Percentiles rank a stretch among this genome's conserved stretches.
Evolutionary conservation across 768 basidiomycete species (phyloP).

Genomic region (Trametes villosa): DNA sequence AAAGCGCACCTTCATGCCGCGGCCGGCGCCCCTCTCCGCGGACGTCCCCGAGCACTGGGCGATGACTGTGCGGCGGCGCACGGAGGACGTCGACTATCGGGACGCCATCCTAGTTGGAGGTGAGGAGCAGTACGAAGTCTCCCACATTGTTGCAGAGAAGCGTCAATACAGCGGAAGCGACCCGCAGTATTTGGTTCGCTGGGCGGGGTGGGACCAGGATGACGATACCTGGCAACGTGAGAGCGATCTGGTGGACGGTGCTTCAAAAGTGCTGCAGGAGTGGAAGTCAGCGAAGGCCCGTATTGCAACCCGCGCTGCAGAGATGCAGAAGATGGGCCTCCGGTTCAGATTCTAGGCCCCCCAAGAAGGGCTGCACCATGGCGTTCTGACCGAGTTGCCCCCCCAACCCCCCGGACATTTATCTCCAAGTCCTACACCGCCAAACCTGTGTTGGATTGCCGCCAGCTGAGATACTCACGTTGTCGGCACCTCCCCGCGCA

Average conservation of each 20-base stretch:
- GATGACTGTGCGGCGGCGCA: constrained; percentile 6
- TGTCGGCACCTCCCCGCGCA: too few species aligned
- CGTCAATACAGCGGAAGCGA: constrained; percentile 1
- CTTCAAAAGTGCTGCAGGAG: constrained; percentile 27
- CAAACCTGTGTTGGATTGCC: too few species aligned
- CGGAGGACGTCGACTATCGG: constrained; percentile 14
- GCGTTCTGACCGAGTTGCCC: too few species aligned
- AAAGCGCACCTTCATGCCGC: constrained; percentile 21
- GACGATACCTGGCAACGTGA: constrained; percentile 34
- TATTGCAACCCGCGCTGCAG: constrained; percentile 18
- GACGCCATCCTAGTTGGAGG: constrained; percentile 7
- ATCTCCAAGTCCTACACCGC: too few species aligned
- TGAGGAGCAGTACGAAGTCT: constrained; percentile 33
- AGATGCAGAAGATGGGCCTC: constrained; percentile 19
- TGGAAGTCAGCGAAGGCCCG: constrained; percentile 28
- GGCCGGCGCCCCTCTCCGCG: constrained; percentile 28
- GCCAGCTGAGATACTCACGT: too few species aligned
- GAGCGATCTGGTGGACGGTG: constrained; percentile 27
- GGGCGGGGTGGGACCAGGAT: constrained; percentile 34
- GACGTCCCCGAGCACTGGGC: constrained; percentile 33
- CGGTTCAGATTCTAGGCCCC: too few species aligned
- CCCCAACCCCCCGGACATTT: too few species aligned
- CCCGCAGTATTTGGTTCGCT: constrained; percentile 33
- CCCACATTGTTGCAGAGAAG: constrained; percentile 38
- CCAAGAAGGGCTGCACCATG: too few species aligned